Conservation (phyloP, 1,139 yeast species). For the Kodamaea suecica region DNA sequence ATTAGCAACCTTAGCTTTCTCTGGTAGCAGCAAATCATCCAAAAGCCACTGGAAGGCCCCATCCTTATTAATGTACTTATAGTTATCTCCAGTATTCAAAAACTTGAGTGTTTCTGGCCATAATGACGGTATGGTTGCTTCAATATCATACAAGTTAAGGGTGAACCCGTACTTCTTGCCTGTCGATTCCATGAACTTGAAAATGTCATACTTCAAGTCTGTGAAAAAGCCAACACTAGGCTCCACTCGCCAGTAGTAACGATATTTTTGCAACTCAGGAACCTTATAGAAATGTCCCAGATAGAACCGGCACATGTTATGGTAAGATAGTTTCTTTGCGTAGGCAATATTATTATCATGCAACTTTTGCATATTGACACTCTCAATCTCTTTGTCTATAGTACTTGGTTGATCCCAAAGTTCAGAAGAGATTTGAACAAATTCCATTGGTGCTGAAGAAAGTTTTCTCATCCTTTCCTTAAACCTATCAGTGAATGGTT, state of each 20-base stretch:
- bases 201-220: constrained; percentile 70
- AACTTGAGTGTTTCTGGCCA: constrained; percentile 70
- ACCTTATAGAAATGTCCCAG: constrained; percentile 62
- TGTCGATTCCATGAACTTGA: constrained; percentile 67
- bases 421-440: constrained; percentile 52
- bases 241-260: constrained; percentile 78
- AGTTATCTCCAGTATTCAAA: constrained; percentile 54
- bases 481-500: constrained; percentile 58
- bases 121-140: constrained; percentile 56
- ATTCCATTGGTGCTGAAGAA: constrained; percentile 53
- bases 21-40: constrained; percentile 62
- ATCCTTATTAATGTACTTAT: constrained; percentile 51
- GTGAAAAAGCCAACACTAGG: constrained; percentile 70
- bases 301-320: constrained; percentile 75
- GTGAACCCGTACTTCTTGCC: constrained; percentile 69
- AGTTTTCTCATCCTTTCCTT: constrained; percentile 37
- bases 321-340: constrained; percentile 62
- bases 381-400: constrained; percentile 47
- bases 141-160: constrained; percentile 64
- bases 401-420: constrained; percentile 65
- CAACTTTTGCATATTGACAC: constrained; percentile 37
- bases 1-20: constrained; percentile 47
- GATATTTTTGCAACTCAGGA: constrained; percentile 52
- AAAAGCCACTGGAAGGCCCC: constrained; percentile 73
- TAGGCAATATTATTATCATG: constrained; percentile 54